These are phyloP conservation scores for Xylariales sp. DNA, from an alignment of 2,329 filamentous ascomycete species.

Conservation along the genomic window DNA sequence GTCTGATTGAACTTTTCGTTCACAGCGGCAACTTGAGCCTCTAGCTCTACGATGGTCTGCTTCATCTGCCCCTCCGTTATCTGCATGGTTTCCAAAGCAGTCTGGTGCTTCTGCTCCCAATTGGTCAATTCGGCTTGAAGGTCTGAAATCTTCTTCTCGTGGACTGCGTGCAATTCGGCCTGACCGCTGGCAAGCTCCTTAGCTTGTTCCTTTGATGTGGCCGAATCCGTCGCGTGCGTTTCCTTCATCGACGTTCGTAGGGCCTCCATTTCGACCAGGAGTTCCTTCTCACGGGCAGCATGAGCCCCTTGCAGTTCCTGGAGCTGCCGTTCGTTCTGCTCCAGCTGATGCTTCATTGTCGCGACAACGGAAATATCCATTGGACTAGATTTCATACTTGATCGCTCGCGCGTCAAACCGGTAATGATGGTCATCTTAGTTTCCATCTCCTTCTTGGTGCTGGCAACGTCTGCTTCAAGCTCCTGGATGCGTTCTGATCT, in stretches of 20 bases:
- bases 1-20: conserved; percentile 45
- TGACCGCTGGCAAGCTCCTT: conserved; percentile 27
- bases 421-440: conserved; percentile 94
- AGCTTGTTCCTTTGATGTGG: conserved; percentile 9
- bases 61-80: conserved; percentile 68
- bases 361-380: conserved; percentile 90
- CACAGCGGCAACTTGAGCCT: conserved; percentile 52
- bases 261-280: conserved; percentile 65
- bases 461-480: conserved; percentile 77
- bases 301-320: conserved; percentile 68
- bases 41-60: conserved; percentile 67
- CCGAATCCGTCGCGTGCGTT: conserved; percentile 15
- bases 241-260: conserved; percentile 54
- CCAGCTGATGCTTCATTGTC: conserved; percentile 79
- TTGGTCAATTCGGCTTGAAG: conserved; percentile 67
- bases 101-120: conserved; percentile 74
- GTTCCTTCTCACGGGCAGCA: conserved; percentile 67
- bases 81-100: conserved; percentile 65
- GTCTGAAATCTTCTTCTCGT: conserved; percentile 55
- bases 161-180: conserved; percentile 30
- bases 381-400: conserved; percentile 76
- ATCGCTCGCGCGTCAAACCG: conserved; percentile 86
- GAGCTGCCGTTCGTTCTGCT: conserved; percentile 80
- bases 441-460: conserved; percentile 93
- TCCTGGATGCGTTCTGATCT: conserved; percentile 87